These are phyloP conservation scores for Boletus speciosus DNA, from an alignment of 768 basidiomycete species.

Conservation along the genomic window DNA sequence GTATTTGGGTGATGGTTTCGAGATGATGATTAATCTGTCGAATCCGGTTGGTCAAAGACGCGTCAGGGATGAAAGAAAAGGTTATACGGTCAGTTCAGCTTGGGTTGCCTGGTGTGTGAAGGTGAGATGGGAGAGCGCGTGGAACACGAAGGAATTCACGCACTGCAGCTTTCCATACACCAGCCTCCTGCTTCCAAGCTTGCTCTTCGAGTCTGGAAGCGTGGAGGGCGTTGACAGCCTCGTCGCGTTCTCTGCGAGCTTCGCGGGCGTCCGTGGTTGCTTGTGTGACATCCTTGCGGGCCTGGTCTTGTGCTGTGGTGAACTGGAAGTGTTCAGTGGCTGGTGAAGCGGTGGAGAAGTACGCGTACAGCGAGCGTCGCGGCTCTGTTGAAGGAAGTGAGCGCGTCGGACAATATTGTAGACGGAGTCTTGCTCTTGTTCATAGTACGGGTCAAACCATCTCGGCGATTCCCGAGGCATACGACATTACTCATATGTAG, in stretches of 20 bases:
- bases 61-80: not conserved
- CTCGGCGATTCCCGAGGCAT: conserved; percentile 22
- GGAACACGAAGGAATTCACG: conserved; percentile 25
- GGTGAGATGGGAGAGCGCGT: conserved; percentile 9
- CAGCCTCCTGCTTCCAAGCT: conserved; percentile 44
- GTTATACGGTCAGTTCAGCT: conserved; percentile 52
- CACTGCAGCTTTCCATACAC: conserved; percentile 46
- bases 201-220: conserved; percentile 43
- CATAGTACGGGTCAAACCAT: conserved; percentile 23
- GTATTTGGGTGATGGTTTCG: conserved; percentile 58
- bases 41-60: not conserved
- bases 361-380: conserved; percentile 39
- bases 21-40: conserved; percentile 55
- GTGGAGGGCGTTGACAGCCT: conserved; percentile 45
- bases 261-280: conserved; percentile 44
- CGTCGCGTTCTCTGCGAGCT: conserved; percentile 49
- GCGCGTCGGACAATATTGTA: conserved; percentile 39
- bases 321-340: conserved; percentile 37
- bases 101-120: conserved; percentile 43
- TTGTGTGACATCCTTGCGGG: conserved; percentile 50
- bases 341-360: not conserved
- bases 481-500: not conserved
- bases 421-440: conserved; percentile 30
- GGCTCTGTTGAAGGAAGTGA: conserved; percentile 39
- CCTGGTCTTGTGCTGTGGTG: conserved; percentile 52